These are phyloP conservation scores for Phragmites australis DNA, from an alignment of 176 grass and related monocot genomes.

Conservation along the genomic window DNA sequence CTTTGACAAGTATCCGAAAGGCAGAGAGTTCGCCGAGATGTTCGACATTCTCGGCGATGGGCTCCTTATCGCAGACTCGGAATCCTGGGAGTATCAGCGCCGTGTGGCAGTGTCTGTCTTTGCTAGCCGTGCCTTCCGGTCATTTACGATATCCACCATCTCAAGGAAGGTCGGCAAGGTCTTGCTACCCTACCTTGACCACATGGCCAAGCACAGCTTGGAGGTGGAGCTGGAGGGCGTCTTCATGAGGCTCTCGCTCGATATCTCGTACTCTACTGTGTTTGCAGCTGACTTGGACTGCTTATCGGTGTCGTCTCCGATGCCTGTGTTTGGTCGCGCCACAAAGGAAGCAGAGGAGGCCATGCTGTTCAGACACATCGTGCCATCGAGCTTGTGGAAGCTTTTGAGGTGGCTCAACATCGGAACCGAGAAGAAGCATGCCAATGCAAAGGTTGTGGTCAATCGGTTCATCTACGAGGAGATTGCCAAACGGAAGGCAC, in stretches of 20 bases:
- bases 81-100: slow-evolving; percentile 63
- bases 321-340: slow-evolving; percentile 46
- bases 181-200: slow-evolving; percentile 58
- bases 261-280: slow-evolving; percentile 54
- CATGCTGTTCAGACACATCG: slow-evolving; percentile 53
- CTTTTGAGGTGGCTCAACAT: slow-evolving; percentile 58
- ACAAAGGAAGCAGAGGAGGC: slow-evolving; percentile 61
- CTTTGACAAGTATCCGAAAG: slow-evolving; percentile 64
- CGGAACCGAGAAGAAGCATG: slow-evolving; percentile 59
- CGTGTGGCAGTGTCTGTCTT: slow-evolving; percentile 44
- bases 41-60: slow-evolving; percentile 64
- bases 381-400: slow-evolving; percentile 55
- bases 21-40: slow-evolving; percentile 57
- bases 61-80: slow-evolving; percentile 54
- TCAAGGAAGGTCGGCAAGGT: slow-evolving; percentile 34
- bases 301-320: slow-evolving; percentile 43
- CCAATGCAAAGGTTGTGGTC: slow-evolving; percentile 51
- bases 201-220: slow-evolving; percentile 28
- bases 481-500: slow-evolving; percentile 44
- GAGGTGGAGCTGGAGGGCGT: slow-evolving; percentile 56
- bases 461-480: slow-evolving; percentile 45
- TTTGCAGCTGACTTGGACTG: slow-evolving; percentile 53
- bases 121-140: slow-evolving; percentile 45
- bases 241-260: slow-evolving; percentile 60
- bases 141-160: slow-evolving; percentile 45